These are phyloP conservation scores for Chytridium lagenaria DNA, from an alignment of 371 early-diverging fungal genomes.

Conservation along the genomic window DNA sequence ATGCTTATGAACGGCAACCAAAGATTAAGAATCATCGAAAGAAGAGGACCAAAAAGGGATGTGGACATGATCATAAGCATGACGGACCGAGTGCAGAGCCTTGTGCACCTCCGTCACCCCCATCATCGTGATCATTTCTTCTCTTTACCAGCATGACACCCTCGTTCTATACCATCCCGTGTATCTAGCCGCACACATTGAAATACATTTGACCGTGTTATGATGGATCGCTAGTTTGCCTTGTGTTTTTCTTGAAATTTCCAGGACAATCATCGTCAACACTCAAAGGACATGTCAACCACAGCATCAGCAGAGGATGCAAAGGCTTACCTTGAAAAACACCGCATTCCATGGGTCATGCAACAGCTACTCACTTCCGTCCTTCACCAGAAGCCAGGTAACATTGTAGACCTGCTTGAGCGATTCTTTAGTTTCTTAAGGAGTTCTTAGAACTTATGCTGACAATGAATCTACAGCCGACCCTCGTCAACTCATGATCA, in stretches of 20 bases:
- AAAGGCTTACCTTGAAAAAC: constrained; percentile 44
- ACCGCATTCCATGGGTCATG: constrained; percentile 46
- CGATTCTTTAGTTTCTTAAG: not conserved
- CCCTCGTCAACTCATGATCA: constrained; percentile 48
- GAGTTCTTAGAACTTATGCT: no score
- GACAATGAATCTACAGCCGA: constrained; percentile 41
- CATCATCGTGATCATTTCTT: no score
- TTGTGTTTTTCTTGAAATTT: not conserved
- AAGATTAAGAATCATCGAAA: not conserved
- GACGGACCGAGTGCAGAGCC: no score
- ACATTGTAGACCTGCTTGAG: not conserved
- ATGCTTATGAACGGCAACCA: constrained; percentile 14
- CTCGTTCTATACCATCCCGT: no score
- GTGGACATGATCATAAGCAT: constrained; percentile 4
- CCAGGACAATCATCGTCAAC: not conserved
- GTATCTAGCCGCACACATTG: no score
- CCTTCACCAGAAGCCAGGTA: constrained; percentile 48
- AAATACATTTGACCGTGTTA: no score
- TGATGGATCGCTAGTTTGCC: no score
- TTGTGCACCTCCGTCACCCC: no score
- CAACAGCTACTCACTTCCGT: constrained; percentile 45
- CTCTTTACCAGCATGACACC: no score
- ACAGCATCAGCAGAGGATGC: constrained; percentile 36
- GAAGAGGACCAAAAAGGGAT: not conserved
- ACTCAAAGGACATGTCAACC: constrained; percentile 10